phyloP scores from a whole-genome alignment of 345 rosid genomes.

The Eucalyptus cladocalyx region DNA sequence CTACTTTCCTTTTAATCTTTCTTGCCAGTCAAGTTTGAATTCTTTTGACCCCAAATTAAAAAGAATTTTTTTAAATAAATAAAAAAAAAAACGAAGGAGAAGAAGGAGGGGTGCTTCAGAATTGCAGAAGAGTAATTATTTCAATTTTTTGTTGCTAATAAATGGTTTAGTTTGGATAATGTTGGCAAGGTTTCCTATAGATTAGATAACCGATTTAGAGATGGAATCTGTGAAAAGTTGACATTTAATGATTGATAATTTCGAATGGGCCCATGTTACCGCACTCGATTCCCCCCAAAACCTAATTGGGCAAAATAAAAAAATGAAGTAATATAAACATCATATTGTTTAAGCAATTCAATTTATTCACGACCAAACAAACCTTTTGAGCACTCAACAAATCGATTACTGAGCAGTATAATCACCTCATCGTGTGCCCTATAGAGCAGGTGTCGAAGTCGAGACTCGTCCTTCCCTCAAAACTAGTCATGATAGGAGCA shows the following conservation, averaged over 20 bases:
- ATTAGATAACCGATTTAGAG: neutral
- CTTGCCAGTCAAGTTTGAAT: neutral
- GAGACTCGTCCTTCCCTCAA: neutral
- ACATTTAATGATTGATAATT: neutral
- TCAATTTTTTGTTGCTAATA: neutral
- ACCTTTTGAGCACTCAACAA: neutral
- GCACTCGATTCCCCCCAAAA: neutral
- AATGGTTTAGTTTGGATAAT: neutral
- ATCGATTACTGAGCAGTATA: accelerated
- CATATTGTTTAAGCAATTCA: neutral
- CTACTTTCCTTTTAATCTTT: neutral
- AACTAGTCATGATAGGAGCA: neutral
- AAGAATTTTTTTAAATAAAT: neutral
- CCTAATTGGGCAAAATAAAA: neutral
- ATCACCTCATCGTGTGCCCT: accelerated
- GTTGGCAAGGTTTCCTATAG: neutral
- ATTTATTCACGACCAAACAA: neutral
- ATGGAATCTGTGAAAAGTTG: neutral
- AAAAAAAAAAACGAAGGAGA: too few relatives aligned
- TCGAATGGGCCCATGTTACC: neutral
- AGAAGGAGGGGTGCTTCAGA: neutral
- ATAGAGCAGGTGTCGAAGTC: accelerated
- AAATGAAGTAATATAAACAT: neutral
- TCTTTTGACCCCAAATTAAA: neutral
- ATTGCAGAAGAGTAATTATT: neutral